These are phyloP conservation scores for Pseudogymnoascus sp. DNA, from an alignment of 2,329 filamentous ascomycete species.

Conservation along the genomic window DNA sequence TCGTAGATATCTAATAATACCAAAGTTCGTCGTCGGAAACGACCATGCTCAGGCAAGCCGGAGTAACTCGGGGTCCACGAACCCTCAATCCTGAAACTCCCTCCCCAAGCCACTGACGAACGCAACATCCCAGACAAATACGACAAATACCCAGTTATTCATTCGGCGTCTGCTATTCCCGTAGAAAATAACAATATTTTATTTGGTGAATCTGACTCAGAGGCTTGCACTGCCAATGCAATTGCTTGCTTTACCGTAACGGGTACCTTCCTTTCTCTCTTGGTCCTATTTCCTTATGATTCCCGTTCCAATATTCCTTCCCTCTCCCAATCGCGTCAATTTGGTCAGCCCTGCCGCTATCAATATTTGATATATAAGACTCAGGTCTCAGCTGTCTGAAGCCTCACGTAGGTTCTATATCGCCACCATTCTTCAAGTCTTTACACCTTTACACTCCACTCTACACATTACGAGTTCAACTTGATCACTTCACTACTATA, in stretches of 20 bases:
- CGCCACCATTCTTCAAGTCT: background rate
- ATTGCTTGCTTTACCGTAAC: background rate
- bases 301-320: background rate
- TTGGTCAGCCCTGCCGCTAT: background rate
- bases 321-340: background rate
- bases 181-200: background rate
- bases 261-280: too few relatives aligned
- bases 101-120: background rate
- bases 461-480: background rate
- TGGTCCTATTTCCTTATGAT: background rate
- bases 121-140: background rate
- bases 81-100: background rate
- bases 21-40: background rate
- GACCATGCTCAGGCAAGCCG: background rate
- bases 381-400: background rate
- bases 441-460: background rate
- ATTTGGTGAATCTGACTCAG: background rate
- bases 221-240: background rate
- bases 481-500: background rate
- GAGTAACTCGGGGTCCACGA: background rate
- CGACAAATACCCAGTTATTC: background rate
- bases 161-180: background rate
- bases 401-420: background rate
- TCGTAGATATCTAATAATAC: background rate
- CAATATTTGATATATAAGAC: slow-evolving; percentile 2